Base-by-base conservation (phyloP, 208 protist species). In the Leishmania arabica region DNA sequence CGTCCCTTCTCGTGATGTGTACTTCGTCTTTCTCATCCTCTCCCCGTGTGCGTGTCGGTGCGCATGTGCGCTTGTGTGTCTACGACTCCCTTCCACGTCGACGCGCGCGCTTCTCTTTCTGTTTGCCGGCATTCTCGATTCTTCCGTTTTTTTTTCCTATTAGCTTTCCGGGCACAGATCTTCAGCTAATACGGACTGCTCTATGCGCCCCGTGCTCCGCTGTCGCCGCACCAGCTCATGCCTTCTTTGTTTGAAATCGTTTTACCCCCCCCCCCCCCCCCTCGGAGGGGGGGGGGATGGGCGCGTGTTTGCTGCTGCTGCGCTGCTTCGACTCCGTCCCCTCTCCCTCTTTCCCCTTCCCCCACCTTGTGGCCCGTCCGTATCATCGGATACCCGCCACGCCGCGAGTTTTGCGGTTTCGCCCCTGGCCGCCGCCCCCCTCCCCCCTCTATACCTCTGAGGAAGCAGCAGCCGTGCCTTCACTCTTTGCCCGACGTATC, bases 121-220 rank as follows among this genome's bases (percentile, higher is more conserved):
- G 40, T 56, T 68, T 65, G 51, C 53, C 13, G 9, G 51, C 34
- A n/a, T 60, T 40, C 7, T 73, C 54, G 1, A 42, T 69, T 58
- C 54, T 77, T 82, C 76, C 53, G 71, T 82, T 73, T 37, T 64
- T 58, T n/a, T 27, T 66, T 66, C 7, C 15, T 15, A 3, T 34
- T 66, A 2, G 27, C 15, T 9, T 13, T 11, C 24, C 13, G 21
- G 7, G 24, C 24, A 9, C 8, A 8, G 27, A 31, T 62, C 56
- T 3, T 62, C 56, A 62, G 27, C 56, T 31, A 4, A 24, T 31
- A n/a, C 24, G n/a, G n/a, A 19, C 60, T 66, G 11, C 60, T 62
- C 24, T 19, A 15, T 40, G 60, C 24, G 27, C 27, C 11, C 31
- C 60, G 24, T 66, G n/a, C 31, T 37, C 60, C 13, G 31, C 13